Evolutionary conservation across 2,329 filamentous ascomycete genomes (phyloP).

Genomic region (Berkeleyomyces rouxiae): DNA sequence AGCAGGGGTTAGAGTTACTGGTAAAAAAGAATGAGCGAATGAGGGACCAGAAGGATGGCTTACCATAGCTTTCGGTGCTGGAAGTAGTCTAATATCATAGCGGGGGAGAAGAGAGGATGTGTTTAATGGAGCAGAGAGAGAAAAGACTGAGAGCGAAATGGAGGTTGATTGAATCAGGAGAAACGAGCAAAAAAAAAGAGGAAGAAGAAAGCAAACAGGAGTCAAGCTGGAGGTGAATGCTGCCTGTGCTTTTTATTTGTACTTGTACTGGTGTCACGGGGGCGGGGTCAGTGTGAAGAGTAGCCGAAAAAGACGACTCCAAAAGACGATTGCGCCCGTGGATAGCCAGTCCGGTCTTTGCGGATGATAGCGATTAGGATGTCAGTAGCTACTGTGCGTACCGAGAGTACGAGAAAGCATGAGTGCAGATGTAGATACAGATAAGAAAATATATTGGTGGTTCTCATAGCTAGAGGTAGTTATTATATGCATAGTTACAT

Average conservation of each 20-base stretch:
- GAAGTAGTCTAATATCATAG: slow-evolving; percentile 11
- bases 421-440: too few species aligned
- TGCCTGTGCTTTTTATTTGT: neutral
- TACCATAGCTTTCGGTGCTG: slow-evolving; percentile 20
- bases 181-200: neutral
- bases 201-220: neutral
- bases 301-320: too few species aligned
- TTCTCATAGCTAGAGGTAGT: too few species aligned
- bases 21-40: neutral
- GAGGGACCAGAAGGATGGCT: slow-evolving; percentile 11
- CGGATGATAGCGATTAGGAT: too few species aligned
- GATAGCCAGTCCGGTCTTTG: too few species aligned
- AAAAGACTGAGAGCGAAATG: neutral
- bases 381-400: too few species aligned
- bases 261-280: too few species aligned
- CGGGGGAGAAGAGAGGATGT: neutral
- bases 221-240: neutral
- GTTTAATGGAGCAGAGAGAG: neutral
- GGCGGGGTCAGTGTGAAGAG: too few species aligned
- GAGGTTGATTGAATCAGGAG: too few species aligned
- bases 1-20: neutral
- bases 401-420: too few species aligned
- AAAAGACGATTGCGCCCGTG: too few species aligned
- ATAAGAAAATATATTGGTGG: too few species aligned
- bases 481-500: neutral